These are phyloP conservation scores for Xylariales sp. DNA, from an alignment of 2,329 filamentous ascomycete species.

Conservation along the genomic window DNA sequence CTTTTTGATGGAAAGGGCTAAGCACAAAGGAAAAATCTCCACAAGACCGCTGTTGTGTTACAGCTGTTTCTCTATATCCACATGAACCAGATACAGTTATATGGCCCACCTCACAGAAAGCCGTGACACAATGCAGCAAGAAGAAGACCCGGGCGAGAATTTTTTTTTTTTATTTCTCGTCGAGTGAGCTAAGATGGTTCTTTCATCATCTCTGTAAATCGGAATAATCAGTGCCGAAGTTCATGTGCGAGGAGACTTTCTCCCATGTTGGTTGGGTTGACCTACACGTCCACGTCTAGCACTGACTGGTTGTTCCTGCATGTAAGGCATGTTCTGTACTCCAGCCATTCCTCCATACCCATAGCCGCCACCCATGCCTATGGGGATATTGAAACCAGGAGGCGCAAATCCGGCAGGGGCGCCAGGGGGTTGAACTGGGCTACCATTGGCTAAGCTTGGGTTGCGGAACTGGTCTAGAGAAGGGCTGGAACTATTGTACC, in stretches of 20 bases:
- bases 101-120: too few species aligned
- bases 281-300: conserved; percentile 56
- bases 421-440: conserved; percentile 42
- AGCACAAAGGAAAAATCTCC: too few species aligned
- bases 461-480: conserved; percentile 53
- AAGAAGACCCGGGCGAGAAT: too few species aligned
- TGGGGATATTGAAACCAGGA: conserved; percentile 25
- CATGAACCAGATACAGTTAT: too few species aligned
- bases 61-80: too few species aligned
- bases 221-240: conserved; percentile 18
- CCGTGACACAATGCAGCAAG: too few species aligned
- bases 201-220: conserved; percentile 23
- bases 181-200: conserved; percentile 2
- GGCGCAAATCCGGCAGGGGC: conserved; percentile 25
- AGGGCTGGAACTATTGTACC: conserved; percentile 44
- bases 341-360: conserved; percentile 37
- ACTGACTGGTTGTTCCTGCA: conserved; percentile 54
- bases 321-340: conserved; percentile 47
- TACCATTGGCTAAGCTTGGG: conserved; percentile 45
- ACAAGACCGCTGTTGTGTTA: too few species aligned
- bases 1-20: too few species aligned
- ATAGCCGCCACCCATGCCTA: conserved; percentile 25
- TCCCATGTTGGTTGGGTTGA: conserved; percentile 28
- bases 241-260: conserved; percentile 25
- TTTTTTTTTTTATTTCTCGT: conserved; percentile 5